Evolutionary conservation across 1,284 basidiomycete genomes (phyloP), one percentile per base, ranked within the genome.

Genomic region (Meira nashicola): DNA sequence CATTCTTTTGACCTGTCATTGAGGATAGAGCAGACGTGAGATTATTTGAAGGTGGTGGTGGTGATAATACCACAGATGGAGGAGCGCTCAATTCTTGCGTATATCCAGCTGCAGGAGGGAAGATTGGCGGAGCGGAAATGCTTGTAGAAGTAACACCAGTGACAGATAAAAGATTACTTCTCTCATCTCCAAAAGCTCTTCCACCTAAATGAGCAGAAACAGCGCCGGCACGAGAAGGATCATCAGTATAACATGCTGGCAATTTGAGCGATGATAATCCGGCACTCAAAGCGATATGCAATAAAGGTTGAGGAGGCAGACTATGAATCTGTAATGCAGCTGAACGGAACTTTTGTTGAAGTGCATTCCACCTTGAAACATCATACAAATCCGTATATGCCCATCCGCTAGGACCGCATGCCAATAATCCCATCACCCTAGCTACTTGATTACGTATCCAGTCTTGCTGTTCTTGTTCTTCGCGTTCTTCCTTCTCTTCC

Each of bases 401-500:
- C 62, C 60, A 66, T 2, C 51, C 39, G 4, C 7, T 15, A 4
- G 70, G 63, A 0, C 46, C 54, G 37, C 66, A 70, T 0, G 74
- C 74, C 0, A 76, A 57, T n/a, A 76, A 55, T 2, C 73, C 74
- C 63, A 76, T 63, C 2, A 67, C 70, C 1, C 74, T 61, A 5
- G 23, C 3, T 23, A 49, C 40, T 33, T 41, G 47, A 14, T 15
- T 21, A 10, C 23, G 37, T 4, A 37, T 17, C 23, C 11, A n/a
- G 2, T 11, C 55, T 94, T 88, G 74, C 92, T 87, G 1, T 80
- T 70, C 58, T 87, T 78, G 78, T 92, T 90, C 0, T 86, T 88
- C 41, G 87, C 39, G 25, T n/a, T 38, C 47, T 39, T 68, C 65
- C 2, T 44, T 46, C 14, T 70, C 61, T 25, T 63, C 60, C 15